Evolutionary conservation across 177 flowering plant genomes (phyloP), one percentile per base, ranked within the genome.

Genomic region (Vitis hybrid): DNA sequence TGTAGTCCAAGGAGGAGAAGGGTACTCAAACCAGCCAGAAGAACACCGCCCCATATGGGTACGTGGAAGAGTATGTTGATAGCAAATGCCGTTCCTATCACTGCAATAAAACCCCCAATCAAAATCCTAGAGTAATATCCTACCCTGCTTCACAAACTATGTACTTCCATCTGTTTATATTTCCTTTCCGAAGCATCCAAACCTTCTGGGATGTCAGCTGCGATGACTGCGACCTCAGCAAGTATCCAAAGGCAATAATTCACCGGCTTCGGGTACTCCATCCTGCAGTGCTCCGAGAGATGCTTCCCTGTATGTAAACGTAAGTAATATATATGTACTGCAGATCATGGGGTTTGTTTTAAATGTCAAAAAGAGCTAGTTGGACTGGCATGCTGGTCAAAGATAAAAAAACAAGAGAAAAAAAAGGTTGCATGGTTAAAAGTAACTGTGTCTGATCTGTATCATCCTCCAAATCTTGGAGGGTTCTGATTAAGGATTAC

Each of bases 161-260:
- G 10, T 16, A n/a, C 16, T 15, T 56, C 9, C 16, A 56, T 56
- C 16, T 4, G 5, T 56, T 56, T 15, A 15, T 56, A 14, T 56
- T 7, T 56, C 9, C 9, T 15, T 14, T 7, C 10, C 1, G 16
- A 16, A 14, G 9, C 16, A 15, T 56, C 18, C 16, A 16, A 2
- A 71, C 74, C 74, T 71, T 71, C 74, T 1, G 74, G 68, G 51
- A 71, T 65, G 31, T 71, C 74, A 6, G 74, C 69, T 4, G 74
- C 69, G 10, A 71, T 65, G 56, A 71, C 68, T 1, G 74, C 62
- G 45, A 65, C 50, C 22, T 71, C 74, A 1, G 74, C 74, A 11
- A 71, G 58, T 10, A 71, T 5, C 74, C 74, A 71, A 5, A 71
- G 74, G 51, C 68, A 71, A 18, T 65, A 71, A 33, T 59, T 71